Base-by-base conservation (phyloP, 1,284 basidiomycete species). In the Ganoderma sp. region DNA sequence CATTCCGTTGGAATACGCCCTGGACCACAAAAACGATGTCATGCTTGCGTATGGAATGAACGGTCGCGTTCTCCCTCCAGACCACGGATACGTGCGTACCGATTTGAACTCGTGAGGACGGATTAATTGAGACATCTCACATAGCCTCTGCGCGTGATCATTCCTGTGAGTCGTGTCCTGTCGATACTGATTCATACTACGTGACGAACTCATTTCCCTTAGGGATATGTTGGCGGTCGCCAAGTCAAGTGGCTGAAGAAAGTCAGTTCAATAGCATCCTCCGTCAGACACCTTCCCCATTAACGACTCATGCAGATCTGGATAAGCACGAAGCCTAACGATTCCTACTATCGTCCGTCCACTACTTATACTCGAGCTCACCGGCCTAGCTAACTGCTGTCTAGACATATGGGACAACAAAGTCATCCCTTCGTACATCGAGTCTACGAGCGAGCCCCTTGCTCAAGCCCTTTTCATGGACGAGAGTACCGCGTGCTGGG, bases 161-260 rank as follows among this genome's bases (percentile, higher is more conserved):
- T 75, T 19, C 75, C 75, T 19, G 73, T 74, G 39, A 48, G 73
- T 32, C 17, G 10, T 10, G 34, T 7, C 34, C 34, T 37, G 9
- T 17, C 10, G 22, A 28, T 34, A 14, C 1, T 14, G 25, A 19
- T 14, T 34, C 2, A 15, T 22, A 7, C 22, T 17, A 6, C 34
- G 9, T 39, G 43, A 25, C 25, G 22, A 60, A 8, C 15, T 12
- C 15, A 6, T 42, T 28, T 17, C 37, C 37, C 56, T 14, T 58
- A 74, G 71, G 74, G 74, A n/a, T 74, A 72, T 50, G 75, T 75
- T 0, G 75, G 74, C 8, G 75, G 75, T 9, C 73, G 75, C 17
- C 74, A 74, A 37, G 66, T 76, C 37, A 75, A 76, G 61, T 76
- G 75, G 75, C 66, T 76, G 14, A 71, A 71, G 54, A 74, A 73